Evolutionary conservation across 768 basidiomycete genomes (phyloP).

Genomic region (Tephrocybe sp.): DNA sequence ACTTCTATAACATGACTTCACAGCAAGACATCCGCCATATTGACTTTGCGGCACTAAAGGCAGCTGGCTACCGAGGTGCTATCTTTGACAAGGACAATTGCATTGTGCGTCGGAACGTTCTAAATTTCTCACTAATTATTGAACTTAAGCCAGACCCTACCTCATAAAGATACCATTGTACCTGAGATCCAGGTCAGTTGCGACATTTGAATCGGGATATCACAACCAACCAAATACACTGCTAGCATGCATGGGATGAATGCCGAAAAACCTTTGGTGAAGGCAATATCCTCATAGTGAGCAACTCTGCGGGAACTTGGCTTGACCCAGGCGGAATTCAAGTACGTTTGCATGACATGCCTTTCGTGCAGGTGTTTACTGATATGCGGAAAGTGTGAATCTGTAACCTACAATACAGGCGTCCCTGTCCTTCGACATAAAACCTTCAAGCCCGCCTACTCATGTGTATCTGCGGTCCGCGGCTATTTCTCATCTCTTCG

Average conservation of each 20-base stretch:
- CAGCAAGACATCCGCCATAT: slow-evolving; percentile 85
- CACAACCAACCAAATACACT: background rate
- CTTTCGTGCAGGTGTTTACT: background rate
- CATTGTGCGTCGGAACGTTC: slow-evolving; percentile 51
- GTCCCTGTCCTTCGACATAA: slow-evolving; percentile 83
- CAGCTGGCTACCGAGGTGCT: slow-evolving; percentile 83
- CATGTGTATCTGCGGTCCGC: slow-evolving; percentile 71
- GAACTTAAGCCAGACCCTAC: slow-evolving; percentile 61
- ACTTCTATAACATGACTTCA: slow-evolving; percentile 21
- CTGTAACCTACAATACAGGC: slow-evolving; percentile 72
- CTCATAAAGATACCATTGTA: slow-evolving; percentile 72
- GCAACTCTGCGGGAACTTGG: slow-evolving; percentile 89
- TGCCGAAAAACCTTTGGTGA: slow-evolving; percentile 74
- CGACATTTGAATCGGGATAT: background rate
- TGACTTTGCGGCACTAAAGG: slow-evolving; percentile 70
- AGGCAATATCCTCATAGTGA: slow-evolving; percentile 83
- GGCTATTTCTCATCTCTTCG: slow-evolving; percentile 69
- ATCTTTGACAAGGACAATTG: slow-evolving; percentile 99
- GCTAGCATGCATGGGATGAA: slow-evolving; percentile 71
- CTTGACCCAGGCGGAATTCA: slow-evolving; percentile 79
- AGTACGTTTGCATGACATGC: slow-evolving; percentile 39
- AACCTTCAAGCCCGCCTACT: slow-evolving; percentile 76
- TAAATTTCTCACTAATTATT: background rate
- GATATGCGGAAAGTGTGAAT: slow-evolving; percentile 66
- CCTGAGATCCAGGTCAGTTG: slow-evolving; percentile 68